Conservation (phyloP, 768 basidiomycete species). For the Xerocomus potaroensis region DNA sequence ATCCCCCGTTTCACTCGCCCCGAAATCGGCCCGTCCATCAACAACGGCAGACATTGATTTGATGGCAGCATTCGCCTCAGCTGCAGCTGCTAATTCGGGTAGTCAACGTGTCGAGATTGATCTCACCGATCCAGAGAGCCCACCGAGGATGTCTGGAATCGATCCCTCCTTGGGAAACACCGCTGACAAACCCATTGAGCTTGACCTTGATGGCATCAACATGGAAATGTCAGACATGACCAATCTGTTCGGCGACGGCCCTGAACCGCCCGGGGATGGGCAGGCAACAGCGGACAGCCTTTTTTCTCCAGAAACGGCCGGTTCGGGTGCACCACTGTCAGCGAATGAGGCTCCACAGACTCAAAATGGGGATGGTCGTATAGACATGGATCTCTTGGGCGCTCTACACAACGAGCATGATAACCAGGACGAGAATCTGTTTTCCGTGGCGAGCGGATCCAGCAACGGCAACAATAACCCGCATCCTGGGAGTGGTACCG, state of each 20-base stretch:
- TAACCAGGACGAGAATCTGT: conserved; percentile 16
- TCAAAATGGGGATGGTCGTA: conserved; percentile 19
- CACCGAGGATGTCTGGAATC: conserved; percentile 23
- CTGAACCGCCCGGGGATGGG: conserved; percentile 35
- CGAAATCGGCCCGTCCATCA: conserved; percentile 66
- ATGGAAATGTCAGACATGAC: conserved; percentile 51
- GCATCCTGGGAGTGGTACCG: conserved; percentile 21
- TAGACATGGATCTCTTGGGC: conserved; percentile 37
- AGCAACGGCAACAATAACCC: conserved; percentile 9
- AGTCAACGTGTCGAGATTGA: conserved; percentile 48
- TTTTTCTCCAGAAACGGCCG: conserved; percentile 45
- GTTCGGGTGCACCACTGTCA: conserved; percentile 15
- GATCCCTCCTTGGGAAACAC: conserved; percentile 50
- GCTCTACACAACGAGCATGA: conserved; percentile 23
- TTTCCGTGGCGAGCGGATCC: conserved; percentile 29
- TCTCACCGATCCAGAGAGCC: conserved; percentile 44
- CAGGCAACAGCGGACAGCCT: conserved; percentile 41
- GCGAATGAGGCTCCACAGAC: conserved; percentile 12
- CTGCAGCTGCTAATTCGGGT: conserved; percentile 35
- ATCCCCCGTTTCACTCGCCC: conserved; percentile 79
- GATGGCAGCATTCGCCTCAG: conserved; percentile 56
- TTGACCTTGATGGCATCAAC: conserved; percentile 68
- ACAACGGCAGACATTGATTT: conserved; percentile 57
- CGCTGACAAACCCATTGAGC: conserved; percentile 77
- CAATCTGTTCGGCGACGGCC: conserved; percentile 52